Base-by-base conservation (phyloP, 2,329 filamentous ascomycete species). In the Fusarium zealandicum region DNA sequence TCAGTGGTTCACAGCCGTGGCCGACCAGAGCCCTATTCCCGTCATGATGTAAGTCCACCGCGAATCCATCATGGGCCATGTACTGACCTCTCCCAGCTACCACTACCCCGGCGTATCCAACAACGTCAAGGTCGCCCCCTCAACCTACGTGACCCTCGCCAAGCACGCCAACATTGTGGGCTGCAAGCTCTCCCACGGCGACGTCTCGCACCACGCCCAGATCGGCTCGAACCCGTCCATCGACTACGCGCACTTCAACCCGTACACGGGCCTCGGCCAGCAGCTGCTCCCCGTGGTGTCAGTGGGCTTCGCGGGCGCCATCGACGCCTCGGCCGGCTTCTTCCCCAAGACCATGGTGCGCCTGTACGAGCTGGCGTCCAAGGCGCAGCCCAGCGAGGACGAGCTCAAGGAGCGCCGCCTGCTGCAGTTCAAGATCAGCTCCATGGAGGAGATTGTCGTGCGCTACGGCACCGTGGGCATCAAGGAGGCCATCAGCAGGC, bases 91-190 rank as follows among this genome's bases (percentile, higher is more conserved):
- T 25, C 4, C 4, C 51, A 84, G 81, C 51, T 87, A 87, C 70
- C 82, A 87, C 71, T 87, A 87, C 72, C 86, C 86, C 1, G 85
- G 83, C 44, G 86, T 89, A 17, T 86, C 85, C 9, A 89, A 89
- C 75, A 83, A 84, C 64, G 76, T 89, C 64, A 78, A 80, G 63
- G 78, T 89, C 53, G 74, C 79, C 1, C 82, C 85, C 2, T 76
- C 81, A 8, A 85, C 84, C 0, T 86, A 84, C 66, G 82, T 70
- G 14, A 70, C 67, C 0, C 82, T 89, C 20, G 78, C 86, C 6
- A 74, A 79, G 48, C 86, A 89, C 68, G 79, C 82, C 25, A 89
- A 89, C 66, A 88, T 89, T 52, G 85, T 88, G 4, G 86, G 86
- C 43, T 87, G 83, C 73, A 89, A 89, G 73, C 81, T 89, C 63